A percentile compares a stretch with the other conserved stretches of the same genome.
These are phyloP conservation scores for Xylariales sp. DNA, from an alignment of 2,329 filamentous ascomycete species.

Conservation along the genomic window DNA sequence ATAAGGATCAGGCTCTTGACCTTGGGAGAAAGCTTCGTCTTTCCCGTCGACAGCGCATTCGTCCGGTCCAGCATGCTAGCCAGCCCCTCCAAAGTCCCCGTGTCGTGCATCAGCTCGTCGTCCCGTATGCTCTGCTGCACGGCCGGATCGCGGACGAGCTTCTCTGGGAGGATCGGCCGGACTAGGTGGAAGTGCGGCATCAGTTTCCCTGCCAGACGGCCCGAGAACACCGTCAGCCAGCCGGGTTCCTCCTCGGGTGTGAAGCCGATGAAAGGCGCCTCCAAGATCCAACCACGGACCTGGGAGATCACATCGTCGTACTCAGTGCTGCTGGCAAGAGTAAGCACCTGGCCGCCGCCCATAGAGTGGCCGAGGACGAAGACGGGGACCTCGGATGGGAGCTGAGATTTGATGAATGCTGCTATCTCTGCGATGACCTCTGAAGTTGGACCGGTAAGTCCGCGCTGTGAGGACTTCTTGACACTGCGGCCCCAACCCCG, in stretches of 20 bases:
- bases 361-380: conserved; percentile 91
- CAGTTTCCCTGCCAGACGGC: conserved; percentile 62
- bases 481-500: conserved; percentile 82
- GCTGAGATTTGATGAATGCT: conserved; percentile 62
- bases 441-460: conserved; percentile 68
- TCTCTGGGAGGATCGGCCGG: conserved; percentile 58
- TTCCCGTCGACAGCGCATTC: conserved; percentile 52
- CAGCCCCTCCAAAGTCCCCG: conserved; percentile 78
- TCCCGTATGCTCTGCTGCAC: conserved; percentile 56
- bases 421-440: conserved; percentile 74
- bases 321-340: conserved; percentile 45
- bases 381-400: conserved; percentile 51
- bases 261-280: conserved; percentile 76
- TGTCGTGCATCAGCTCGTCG: conserved; percentile 74
- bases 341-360: conserved; percentile 76
- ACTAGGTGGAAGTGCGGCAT: conserved; percentile 64
- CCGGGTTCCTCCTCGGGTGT: conserved; percentile 60
- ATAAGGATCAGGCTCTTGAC: conserved; percentile 65
- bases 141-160: conserved; percentile 63
- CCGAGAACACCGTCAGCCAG: conserved; percentile 57
- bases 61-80: conserved; percentile 74
- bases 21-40: conserved; percentile 43
- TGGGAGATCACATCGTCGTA: conserved; percentile 51
- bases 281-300: conserved; percentile 69
- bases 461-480: conserved; percentile 54